A percentile compares a stretch with the other conserved stretches of the same genome.
Conservation (phyloP, 306 rosid genomes). For the Hylodesmum podocarpum region DNA sequence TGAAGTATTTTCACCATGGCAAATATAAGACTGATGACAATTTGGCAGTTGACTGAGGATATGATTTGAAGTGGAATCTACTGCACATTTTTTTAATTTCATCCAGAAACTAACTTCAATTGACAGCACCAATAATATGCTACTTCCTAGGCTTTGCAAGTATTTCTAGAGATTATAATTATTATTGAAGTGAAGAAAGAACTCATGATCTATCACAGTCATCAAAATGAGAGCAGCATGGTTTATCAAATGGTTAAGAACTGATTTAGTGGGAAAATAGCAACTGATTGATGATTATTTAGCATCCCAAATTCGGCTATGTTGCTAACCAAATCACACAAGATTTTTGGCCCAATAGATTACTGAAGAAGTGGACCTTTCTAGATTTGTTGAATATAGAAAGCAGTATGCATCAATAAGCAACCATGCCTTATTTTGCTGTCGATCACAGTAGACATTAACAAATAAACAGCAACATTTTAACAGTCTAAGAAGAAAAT, state of each 20-base stretch:
- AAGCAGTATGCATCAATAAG: neutral
- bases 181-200: constrained; percentile 15
- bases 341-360: constrained; percentile 13
- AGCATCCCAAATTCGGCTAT: neutral
- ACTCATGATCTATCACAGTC: neutral
- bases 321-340: constrained; percentile 17
- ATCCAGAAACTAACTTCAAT: constrained; percentile 23
- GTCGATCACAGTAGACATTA: neutral
- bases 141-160: constrained; percentile 1
- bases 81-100: constrained; percentile 20
- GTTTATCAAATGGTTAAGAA: constrained; percentile 17
- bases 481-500: neutral
- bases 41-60: neutral
- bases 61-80: neutral
- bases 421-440: neutral
- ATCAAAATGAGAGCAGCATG: neutral
- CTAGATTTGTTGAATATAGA: neutral
- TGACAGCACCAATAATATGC: constrained; percentile 7
- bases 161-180: constrained; percentile 6
- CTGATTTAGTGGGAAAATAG: neutral
- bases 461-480: constrained; percentile 13
- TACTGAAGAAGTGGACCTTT: neutral
- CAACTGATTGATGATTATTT: neutral
- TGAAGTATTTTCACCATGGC: constrained; percentile 15
- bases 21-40: neutral